Conservation (phyloP, 2,329 filamentous ascomycete genomes). For the Diaporthe vexans region DNA sequence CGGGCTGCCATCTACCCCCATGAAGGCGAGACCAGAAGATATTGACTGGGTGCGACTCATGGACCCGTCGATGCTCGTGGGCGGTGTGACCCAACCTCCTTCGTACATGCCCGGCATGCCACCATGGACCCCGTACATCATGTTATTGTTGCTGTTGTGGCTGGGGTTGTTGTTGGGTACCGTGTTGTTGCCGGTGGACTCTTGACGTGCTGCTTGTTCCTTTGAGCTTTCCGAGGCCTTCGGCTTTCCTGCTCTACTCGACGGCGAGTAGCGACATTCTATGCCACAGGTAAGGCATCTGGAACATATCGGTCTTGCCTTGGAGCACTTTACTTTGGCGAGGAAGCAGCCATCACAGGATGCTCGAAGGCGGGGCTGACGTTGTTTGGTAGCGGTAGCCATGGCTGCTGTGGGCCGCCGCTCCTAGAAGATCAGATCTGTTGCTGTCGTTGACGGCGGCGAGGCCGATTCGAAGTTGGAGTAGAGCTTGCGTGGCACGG, state of each 20-base stretch:
- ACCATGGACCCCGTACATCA: slow-evolving; percentile 49
- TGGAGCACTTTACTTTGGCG: slow-evolving; percentile 70
- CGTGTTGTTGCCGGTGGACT: slow-evolving; percentile 46
- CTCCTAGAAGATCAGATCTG: not conserved
- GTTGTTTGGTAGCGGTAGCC: slow-evolving; percentile 50
- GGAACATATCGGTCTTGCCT: slow-evolving; percentile 66
- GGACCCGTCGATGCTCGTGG: slow-evolving; percentile 52
- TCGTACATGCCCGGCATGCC: slow-evolving; percentile 53
- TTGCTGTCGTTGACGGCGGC: slow-evolving; percentile 21
- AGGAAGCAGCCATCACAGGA: slow-evolving; percentile 69
- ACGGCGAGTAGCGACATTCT: slow-evolving; percentile 67
- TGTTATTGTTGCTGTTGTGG: slow-evolving; percentile 46
- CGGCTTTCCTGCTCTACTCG: slow-evolving; percentile 64
- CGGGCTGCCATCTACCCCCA: slow-evolving; percentile 43
- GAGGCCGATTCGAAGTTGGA: not conserved
- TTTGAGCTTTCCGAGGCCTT: slow-evolving; percentile 55
- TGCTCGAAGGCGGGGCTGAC: slow-evolving; percentile 59
- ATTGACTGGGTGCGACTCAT: slow-evolving; percentile 54
- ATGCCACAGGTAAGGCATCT: slow-evolving; percentile 64
- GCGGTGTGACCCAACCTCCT: slow-evolving; percentile 56
- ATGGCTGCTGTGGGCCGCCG: slow-evolving; percentile 21
- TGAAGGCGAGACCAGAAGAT: slow-evolving; percentile 48
- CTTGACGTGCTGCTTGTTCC: slow-evolving; percentile 41
- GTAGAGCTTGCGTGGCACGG: not conserved
- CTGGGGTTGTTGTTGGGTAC: slow-evolving; percentile 46